Evolutionary conservation across 331 rosid genomes (phyloP).

Genomic region (Cydonia oblonga): DNA sequence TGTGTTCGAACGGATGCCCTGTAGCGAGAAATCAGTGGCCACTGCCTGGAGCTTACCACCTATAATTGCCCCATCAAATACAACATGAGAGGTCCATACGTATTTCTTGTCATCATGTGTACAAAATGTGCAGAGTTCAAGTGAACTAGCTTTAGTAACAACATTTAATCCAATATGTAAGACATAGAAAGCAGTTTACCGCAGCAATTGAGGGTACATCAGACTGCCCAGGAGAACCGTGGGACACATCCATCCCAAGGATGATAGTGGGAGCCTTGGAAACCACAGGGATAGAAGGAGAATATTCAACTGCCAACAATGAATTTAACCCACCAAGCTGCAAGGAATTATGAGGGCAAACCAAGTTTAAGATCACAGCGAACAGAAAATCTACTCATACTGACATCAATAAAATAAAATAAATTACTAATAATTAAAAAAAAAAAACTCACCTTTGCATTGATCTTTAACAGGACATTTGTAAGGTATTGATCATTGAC

Average conservation of each 20-base stretch:
- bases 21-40: conserved; percentile 89
- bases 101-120: no score
- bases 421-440: no score
- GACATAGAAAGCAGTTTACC: conserved; percentile 23
- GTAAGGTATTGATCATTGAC: conserved; percentile 86
- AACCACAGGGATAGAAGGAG: conserved; percentile 66
- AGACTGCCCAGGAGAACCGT: conserved; percentile 89
- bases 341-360: not conserved
- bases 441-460: conserved; percentile 58
- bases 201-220: conserved; percentile 93
- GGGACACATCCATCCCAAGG: conserved; percentile 96
- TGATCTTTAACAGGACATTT: conserved; percentile 71
- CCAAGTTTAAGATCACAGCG: not conserved
- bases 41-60: conserved; percentile 86
- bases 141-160: not conserved
- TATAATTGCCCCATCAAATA: conserved; percentile 10
- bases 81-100: not conserved
- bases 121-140: not conserved
- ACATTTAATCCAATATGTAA: not conserved
- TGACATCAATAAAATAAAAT: not conserved
- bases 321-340: conserved; percentile 98
- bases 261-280: conserved; percentile 73
- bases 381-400: not conserved
- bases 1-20: conserved; percentile 82
- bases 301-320: conserved; percentile 42